phyloP scores from a whole-genome alignment of 2,329 filamentous ascomycete species.

The Aspergillus hortae region DNA sequence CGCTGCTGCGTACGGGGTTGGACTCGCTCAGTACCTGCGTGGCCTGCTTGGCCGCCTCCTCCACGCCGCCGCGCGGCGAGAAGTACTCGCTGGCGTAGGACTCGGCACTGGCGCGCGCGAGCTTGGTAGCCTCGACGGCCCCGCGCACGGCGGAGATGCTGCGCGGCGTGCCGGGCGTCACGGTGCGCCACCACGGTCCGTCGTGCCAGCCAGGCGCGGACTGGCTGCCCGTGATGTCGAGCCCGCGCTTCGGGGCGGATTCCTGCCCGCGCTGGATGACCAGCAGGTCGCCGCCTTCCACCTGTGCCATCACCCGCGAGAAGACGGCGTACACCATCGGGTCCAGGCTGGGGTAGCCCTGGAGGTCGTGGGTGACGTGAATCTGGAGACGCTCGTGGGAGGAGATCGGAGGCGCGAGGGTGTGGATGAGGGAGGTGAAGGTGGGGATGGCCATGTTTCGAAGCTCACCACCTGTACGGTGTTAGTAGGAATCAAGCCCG shows the following conservation, averaged over 20 bases:
- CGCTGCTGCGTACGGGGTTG: constrained; percentile 87
- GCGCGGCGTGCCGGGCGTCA: constrained; percentile 59
- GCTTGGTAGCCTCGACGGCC: constrained; percentile 80
- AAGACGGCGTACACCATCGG: constrained; percentile 90
- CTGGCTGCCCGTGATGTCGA: constrained; percentile 34
- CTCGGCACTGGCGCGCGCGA: constrained; percentile 85
- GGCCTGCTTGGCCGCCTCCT: constrained; percentile 74
- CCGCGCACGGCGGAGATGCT: constrained; percentile 78
- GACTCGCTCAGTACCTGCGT: constrained; percentile 74
- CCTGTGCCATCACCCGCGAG: constrained; percentile 95
- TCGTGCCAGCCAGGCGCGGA: constrained; percentile 70
- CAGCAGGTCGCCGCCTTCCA: constrained; percentile 91
- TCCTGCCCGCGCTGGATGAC: constrained; percentile 93
- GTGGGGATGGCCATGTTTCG: constrained; percentile 84
- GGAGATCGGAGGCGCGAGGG: constrained; percentile 90
- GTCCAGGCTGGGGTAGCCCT: constrained; percentile 90
- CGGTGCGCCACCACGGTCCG: constrained; percentile 86
- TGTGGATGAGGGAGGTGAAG: constrained; percentile 91
- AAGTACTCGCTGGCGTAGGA: constrained; percentile 85
- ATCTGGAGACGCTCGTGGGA: constrained; percentile 96
- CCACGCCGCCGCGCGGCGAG: constrained; percentile 69
- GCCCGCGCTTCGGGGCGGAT: constrained; percentile 65
- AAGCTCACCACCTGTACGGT: constrained; percentile 71
- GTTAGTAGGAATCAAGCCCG: background rate
- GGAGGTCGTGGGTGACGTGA: constrained; percentile 93